Conservation (phyloP, 2,329 filamentous ascomycete species). For the Ophiostoma pallidulum region DNA sequence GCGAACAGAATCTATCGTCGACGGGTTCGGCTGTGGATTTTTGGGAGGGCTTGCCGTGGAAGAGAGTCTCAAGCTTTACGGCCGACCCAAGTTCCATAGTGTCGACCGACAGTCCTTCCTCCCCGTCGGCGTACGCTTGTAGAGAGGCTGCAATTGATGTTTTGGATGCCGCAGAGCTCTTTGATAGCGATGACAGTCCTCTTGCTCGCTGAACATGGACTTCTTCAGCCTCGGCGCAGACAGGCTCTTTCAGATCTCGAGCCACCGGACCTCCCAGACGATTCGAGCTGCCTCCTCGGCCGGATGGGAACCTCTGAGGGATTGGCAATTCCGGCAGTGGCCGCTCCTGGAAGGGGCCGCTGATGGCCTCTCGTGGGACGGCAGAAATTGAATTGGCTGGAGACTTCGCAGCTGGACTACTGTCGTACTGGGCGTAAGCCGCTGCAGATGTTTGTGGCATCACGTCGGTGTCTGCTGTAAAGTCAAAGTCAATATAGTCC, state of each 20-base stretch:
- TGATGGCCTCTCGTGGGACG: no score
- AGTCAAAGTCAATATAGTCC: conserved; percentile 38
- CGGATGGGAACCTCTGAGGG: not conserved
- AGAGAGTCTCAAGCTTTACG: conserved; percentile 1
- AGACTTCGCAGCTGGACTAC: no score
- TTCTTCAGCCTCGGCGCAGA: not conserved
- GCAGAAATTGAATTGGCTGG: no score
- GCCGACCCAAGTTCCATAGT: conserved; percentile 8
- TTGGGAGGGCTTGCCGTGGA: not conserved
- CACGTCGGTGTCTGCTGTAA: no score
- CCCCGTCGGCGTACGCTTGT: conserved; percentile 8
- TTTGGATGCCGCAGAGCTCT: conserved; percentile 13
- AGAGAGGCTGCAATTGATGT: conserved; percentile 13
- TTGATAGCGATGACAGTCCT: not conserved
- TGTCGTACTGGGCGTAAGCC: no score
- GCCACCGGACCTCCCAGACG: not conserved
- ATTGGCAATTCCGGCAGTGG: not conserved
- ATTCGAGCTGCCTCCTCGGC: not conserved
- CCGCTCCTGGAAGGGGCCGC: no score
- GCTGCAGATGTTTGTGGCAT: no score
- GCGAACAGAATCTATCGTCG: not conserved
- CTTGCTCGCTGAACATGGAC: not conserved
- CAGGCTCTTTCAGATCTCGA: not conserved
- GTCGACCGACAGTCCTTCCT: not conserved
- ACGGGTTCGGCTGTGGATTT: not conserved